Percentiles rank a stretch among this genome's conserved stretches.
Evolutionary conservation across 768 basidiomycete species (phyloP).

Genomic region (Psilocybe azurescens): DNA sequence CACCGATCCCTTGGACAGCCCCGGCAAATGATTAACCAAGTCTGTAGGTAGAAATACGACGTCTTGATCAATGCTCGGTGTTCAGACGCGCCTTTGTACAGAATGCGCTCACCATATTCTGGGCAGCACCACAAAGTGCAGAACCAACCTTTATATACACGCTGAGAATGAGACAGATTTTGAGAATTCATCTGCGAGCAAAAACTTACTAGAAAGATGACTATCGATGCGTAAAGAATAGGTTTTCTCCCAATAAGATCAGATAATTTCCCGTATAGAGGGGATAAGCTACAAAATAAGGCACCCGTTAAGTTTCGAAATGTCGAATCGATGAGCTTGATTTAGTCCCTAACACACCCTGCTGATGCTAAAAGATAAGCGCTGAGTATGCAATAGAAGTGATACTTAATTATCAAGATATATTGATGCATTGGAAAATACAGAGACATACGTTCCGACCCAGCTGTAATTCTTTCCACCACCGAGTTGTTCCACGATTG

Average conservation of each 20-base stretch:
- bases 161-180: too few relatives aligned
- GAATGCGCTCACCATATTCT: constrained; percentile 56
- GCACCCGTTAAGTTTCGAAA: not conserved
- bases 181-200: not conserved
- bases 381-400: constrained; percentile 36
- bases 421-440: constrained; percentile 8
- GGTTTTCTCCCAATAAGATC: constrained; percentile 67
- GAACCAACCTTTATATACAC: constrained; percentile 62
- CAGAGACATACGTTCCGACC: constrained; percentile 65
- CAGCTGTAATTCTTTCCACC: constrained; percentile 71
- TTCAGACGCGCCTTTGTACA: too few relatives aligned
- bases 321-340: too few relatives aligned
- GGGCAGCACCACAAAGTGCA: constrained; percentile 82
- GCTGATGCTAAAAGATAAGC: constrained; percentile 77
- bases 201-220: constrained; percentile 64
- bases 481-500: constrained; percentile 68
- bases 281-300: constrained; percentile 44
- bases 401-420: not conserved
- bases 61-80: too few relatives aligned
- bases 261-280: constrained; percentile 81
- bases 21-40: constrained; percentile 76
- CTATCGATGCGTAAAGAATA: constrained; percentile 68
- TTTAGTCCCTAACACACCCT: constrained; percentile 30
- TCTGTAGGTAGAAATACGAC: constrained; percentile 28
- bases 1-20: constrained; percentile 85